Percentiles rank a stretch among this genome's conserved stretches.
These are phyloP conservation scores for Nicotiana paniculata DNA, from an alignment of 257 asterid species.

Conservation along the genomic window DNA sequence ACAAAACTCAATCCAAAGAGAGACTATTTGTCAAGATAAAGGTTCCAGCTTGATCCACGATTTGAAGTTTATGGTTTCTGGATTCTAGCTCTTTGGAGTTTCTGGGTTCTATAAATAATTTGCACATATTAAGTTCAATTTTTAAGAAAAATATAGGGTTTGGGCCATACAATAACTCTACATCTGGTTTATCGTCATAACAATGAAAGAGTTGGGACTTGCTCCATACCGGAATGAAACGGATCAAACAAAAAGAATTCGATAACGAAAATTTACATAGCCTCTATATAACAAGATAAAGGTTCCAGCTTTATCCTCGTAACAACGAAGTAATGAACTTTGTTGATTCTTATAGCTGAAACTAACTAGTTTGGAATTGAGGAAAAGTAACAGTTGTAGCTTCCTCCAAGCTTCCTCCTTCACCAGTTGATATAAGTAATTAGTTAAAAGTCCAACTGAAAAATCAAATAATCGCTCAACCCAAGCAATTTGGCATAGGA, in stretches of 20 bases:
- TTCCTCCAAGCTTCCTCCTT: background rate
- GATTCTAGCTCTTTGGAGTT: too few relatives aligned
- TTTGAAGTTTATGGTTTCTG: too few relatives aligned
- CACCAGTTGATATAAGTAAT: background rate
- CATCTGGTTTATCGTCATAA: background rate
- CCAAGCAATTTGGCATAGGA: background rate
- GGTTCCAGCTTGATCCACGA: too few relatives aligned
- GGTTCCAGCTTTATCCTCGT: too few relatives aligned
- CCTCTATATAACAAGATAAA: too few relatives aligned
- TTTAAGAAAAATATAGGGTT: too few relatives aligned
- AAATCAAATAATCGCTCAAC: background rate
- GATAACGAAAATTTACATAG: background rate
- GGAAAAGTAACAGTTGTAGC: background rate
- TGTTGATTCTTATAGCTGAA: too few relatives aligned
- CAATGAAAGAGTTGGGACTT: background rate
- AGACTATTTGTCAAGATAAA: background rate
- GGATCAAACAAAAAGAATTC: background rate
- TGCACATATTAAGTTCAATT: too few relatives aligned
- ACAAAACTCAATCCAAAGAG: background rate
- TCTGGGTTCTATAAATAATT: too few relatives aligned
- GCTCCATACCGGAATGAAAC: background rate
- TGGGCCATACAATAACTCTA: too few relatives aligned
- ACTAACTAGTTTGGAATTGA: background rate
- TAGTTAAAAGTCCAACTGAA: background rate
- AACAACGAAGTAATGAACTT: too few relatives aligned